Evolutionary conservation across 2,329 filamentous ascomycete genomes (phyloP), one percentile per base, ranked within the genome.

Genomic region (Diaporthe ampelina): DNA sequence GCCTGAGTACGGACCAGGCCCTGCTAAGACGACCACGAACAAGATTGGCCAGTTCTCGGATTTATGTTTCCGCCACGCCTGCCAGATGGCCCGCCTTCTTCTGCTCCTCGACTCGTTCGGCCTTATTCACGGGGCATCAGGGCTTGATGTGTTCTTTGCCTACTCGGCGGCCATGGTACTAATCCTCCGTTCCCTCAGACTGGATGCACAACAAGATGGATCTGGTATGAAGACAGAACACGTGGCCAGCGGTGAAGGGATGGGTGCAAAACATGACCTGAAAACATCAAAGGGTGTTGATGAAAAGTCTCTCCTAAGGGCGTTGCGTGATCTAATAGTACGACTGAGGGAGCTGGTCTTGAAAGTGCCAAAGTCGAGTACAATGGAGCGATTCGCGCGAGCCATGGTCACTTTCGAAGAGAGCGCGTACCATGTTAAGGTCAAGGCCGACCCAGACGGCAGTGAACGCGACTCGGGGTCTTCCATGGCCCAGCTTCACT

Each of bases 71-170:
- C 75, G 77, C 52, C 80, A 83, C 48, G 82, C 82, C 19, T 80
- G 77, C 9, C 81, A 82, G 58, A 75, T 84, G 52, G 78, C 80
- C 29, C 79, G 79, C 8, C 74, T 83, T 0, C 78, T 81, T 58
- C 77, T 83, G 19, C 77, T 84, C 0, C 79, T 84, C 0, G 79
- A 82, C 48, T 78, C 77, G 5, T 82, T 83, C 52, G 77, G 79
- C 26, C 77, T 82, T 0, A 67, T 84, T 9, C 81, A 83, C 63
- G 82, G 83, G 1, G 76, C 82, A 10, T 82, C 81, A 0, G 81
- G 81, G 1, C 76, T 83, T 0, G 83, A 84, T 40, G 77, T 68
- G 3, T 68, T 68, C 32, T 68, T 68, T 32, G 63, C 63, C 8
- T 54, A 68, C 48, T 68, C 63, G 13, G 63, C 63, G 3, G 63